phyloP scores from a whole-genome alignment of 768 basidiomycete species.

The Macrolepiota dolichaula region DNA sequence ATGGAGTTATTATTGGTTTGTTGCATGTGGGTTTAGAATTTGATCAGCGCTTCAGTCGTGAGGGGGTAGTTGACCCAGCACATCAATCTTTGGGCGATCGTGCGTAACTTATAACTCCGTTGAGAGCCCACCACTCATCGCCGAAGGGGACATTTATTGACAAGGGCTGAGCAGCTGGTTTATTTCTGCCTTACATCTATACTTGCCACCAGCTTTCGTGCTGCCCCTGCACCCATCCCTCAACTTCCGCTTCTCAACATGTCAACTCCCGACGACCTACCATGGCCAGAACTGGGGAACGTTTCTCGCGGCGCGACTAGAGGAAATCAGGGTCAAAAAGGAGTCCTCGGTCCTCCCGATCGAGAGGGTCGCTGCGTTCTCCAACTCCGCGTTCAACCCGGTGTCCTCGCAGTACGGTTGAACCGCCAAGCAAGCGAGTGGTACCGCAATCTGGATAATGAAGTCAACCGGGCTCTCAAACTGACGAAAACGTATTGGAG shows the following conservation, averaged over 20 bases:
- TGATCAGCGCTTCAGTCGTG: not conserved
- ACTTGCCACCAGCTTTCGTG: constrained; percentile 9
- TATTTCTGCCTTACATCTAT: constrained; percentile 28
- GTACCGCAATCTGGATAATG: constrained; percentile 75
- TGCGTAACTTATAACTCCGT: constrained; percentile 6
- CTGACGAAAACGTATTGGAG: constrained; percentile 86
- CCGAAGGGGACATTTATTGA: constrained; percentile 27
- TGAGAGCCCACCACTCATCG: constrained; percentile 5
- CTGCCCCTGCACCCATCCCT: constrained; percentile 17
- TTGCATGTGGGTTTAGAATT: constrained; percentile 9
- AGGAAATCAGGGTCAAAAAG: constrained; percentile 86
- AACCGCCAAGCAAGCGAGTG: constrained; percentile 79
- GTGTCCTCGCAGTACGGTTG: constrained; percentile 71
- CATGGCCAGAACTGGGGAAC: constrained; percentile 84
- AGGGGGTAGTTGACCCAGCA: not conserved
- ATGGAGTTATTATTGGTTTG: not conserved
- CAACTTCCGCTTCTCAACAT: constrained; percentile 32
- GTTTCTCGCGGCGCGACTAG: constrained; percentile 81
- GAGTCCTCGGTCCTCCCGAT: constrained; percentile 68
- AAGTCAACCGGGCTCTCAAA: constrained; percentile 79
- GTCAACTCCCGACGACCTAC: constrained; percentile 69
- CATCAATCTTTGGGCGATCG: not conserved
- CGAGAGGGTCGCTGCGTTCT: constrained; percentile 71
- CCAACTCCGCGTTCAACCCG: constrained; percentile 82
- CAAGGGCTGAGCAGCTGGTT: constrained; percentile 25